phyloP scores from a whole-genome alignment of 2,329 filamentous ascomycete genomes.

The Metarhizium rileyi region DNA sequence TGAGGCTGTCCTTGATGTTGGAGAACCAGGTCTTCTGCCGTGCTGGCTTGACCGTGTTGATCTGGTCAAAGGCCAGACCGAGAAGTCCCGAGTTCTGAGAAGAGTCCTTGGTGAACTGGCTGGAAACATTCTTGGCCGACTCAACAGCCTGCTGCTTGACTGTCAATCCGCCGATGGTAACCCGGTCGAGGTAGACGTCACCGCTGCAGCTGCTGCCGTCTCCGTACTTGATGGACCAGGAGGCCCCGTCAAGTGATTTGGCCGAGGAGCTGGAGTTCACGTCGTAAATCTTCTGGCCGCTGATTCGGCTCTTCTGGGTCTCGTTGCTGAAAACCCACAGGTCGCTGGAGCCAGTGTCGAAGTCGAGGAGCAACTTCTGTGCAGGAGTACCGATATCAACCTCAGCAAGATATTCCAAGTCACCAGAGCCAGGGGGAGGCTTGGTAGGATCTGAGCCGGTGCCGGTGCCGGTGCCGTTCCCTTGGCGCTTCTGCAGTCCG shows the following conservation, averaged over 20 bases:
- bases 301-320: slow-evolving; percentile 24
- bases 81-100: slow-evolving; percentile 34
- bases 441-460: slow-evolving; percentile 8
- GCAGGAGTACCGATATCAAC: slow-evolving; percentile 12
- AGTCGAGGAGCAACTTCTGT: slow-evolving; percentile 11
- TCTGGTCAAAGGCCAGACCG: slow-evolving; percentile 30
- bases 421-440: slow-evolving; percentile 5
- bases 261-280: slow-evolving; percentile 28
- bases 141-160: slow-evolving; percentile 33
- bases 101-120: slow-evolving; percentile 26
- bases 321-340: slow-evolving; percentile 31
- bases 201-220: slow-evolving; percentile 32
- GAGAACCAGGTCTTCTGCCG: slow-evolving; percentile 34
- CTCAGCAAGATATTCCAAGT: slow-evolving; percentile 9
- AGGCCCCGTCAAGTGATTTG: slow-evolving; percentile 23
- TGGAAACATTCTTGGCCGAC: slow-evolving; percentile 29
- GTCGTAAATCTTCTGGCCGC: slow-evolving; percentile 30
- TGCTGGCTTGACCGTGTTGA: slow-evolving; percentile 31
- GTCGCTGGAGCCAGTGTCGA: slow-evolving; percentile 16
- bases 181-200: slow-evolving; percentile 32
- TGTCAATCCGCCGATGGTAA: slow-evolving; percentile 30
- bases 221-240: slow-evolving; percentile 34
- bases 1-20: slow-evolving; percentile 16
- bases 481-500: not conserved
- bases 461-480: slow-evolving; percentile 5